These are phyloP conservation scores for Fusarium illudens DNA, from an alignment of 2,329 filamentous ascomycete genomes.

Conservation along the genomic window DNA sequence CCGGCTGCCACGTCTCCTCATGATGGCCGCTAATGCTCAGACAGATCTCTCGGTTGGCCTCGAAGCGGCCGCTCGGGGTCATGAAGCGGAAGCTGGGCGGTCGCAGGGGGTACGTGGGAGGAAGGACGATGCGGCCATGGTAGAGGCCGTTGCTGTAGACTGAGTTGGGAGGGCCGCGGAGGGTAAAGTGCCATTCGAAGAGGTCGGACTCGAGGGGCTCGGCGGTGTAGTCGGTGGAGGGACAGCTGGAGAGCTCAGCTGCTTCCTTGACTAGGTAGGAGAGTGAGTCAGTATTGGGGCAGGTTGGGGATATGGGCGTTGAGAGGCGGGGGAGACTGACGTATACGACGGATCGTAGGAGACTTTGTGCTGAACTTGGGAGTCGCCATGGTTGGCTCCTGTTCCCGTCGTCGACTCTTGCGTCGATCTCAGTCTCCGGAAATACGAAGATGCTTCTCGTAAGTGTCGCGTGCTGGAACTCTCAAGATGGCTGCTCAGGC, in stretches of 20 bases:
- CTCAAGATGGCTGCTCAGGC: neutral
- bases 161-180: slow-evolving; percentile 86
- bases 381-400: slow-evolving; percentile 48
- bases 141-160: slow-evolving; percentile 86
- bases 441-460: neutral
- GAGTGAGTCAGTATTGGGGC: neutral
- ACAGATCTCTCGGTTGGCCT: slow-evolving; percentile 96
- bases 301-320: neutral
- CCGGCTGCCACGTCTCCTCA: slow-evolving; percentile 98
- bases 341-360: slow-evolving; percentile 84
- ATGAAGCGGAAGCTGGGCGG: slow-evolving; percentile 96
- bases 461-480: neutral
- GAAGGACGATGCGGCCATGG: slow-evolving; percentile 93
- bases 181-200: slow-evolving; percentile 98
- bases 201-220: slow-evolving; percentile 87
- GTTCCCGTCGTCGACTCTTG: neutral
- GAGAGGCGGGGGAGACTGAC: slow-evolving; percentile 56
- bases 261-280: slow-evolving; percentile 83
- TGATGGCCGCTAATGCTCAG: slow-evolving; percentile 93
- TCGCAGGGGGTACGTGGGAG: slow-evolving; percentile 87
- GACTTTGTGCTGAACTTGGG: slow-evolving; percentile 75
- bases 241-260: slow-evolving; percentile 79
- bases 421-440: neutral
- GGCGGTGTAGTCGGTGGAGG: slow-evolving; percentile 86
- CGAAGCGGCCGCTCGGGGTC: slow-evolving; percentile 91